Base-by-base conservation (phyloP, 441 rosid genomes). In the Isatis lusitanica region DNA sequence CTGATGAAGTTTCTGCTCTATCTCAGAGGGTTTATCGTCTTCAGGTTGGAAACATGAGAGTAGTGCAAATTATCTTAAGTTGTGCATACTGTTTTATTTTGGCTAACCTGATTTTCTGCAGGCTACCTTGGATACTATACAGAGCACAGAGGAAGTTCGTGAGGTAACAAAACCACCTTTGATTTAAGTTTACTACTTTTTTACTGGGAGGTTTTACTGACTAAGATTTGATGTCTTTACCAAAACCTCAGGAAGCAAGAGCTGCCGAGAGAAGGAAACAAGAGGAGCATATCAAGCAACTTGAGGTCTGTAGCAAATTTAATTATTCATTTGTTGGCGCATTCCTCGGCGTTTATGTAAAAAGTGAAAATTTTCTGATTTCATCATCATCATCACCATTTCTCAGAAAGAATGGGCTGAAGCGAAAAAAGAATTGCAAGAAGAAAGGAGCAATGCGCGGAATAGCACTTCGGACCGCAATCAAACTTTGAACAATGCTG, bases 371-470 rank as follows among this genome's bases (percentile, higher is more conserved):
- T 62, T 38, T 46, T 39, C 18, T 67, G 56, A 17, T 38, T 11
- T n/a, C n/a, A n/a, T n/a, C n/a, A n/a, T n/a, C n/a, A n/a, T n/a
- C n/a, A n/a, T n/a, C n/a, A n/a, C n/a, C n/a, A n/a, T n/a, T 60
- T 60, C 74, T 66, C 75, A 96, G 99, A 88, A 86, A 79, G 99
- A 96, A 83, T 93, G 98, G 99, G 95, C 91, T 66, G 94, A 91
- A 80, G 97, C 94, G 53, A 96, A 90, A 86, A 87, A 79, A 66
- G 96, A 96, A 75, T 79, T 93, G 77, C 96, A 91, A 81, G 94
- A 86, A 80, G 98, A 88, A 82, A 84, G 89, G 61, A 89, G 87
- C 71, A 85, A 81, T 83, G 87, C 85, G 31, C 95, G 93, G 74
- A 80, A 65, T 68, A 86, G 89, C 58, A 81, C 80, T 68, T 79